Conservation (phyloP, 805 yeast species). For the Zygosaccharomyces bailii region DNA sequence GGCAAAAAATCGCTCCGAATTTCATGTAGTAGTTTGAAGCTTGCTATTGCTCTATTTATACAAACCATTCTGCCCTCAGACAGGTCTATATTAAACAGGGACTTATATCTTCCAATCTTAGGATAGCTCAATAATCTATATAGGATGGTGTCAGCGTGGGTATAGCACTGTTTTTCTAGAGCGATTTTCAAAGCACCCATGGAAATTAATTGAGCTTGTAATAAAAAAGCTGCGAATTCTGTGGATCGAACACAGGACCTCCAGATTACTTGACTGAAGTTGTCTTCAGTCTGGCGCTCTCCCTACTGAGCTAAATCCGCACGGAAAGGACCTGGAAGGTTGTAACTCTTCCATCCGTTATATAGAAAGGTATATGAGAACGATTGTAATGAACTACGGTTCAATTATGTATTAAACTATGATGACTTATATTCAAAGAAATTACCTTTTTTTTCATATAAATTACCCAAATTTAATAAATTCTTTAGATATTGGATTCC, state of each 20-base stretch:
- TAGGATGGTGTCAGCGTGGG: too few relatives aligned
- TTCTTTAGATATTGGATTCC: too few relatives aligned
- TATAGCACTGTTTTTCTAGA: neutral
- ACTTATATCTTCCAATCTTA: too few relatives aligned
- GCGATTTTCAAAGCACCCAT: too few relatives aligned
- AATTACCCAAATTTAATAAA: too few relatives aligned
- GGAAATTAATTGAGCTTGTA: too few relatives aligned
- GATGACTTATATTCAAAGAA: neutral
- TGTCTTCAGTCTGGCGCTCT: slow-evolving; percentile 44
- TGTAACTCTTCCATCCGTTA: neutral
- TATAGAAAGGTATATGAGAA: neutral
- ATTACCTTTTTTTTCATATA: too few relatives aligned
- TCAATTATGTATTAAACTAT: too few relatives aligned
- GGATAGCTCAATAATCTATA: too few relatives aligned
- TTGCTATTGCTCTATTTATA: too few relatives aligned
- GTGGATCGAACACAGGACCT: slow-evolving; percentile 84
- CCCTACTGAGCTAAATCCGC: slow-evolving; percentile 46
- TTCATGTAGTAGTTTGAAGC: slow-evolving; percentile 51
- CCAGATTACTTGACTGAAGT: slow-evolving; percentile 39
- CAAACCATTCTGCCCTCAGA: too few relatives aligned
- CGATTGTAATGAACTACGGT: neutral
- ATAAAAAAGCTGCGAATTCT: slow-evolving; percentile 46
- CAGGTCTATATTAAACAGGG: too few relatives aligned
- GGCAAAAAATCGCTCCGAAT: slow-evolving; percentile 55
- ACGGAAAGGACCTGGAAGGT: neutral